Evolutionary conservation across 179 eudicot genomes (phyloP), one percentile per base, ranked within the genome.

Genomic region (Spinacia oleracea): DNA sequence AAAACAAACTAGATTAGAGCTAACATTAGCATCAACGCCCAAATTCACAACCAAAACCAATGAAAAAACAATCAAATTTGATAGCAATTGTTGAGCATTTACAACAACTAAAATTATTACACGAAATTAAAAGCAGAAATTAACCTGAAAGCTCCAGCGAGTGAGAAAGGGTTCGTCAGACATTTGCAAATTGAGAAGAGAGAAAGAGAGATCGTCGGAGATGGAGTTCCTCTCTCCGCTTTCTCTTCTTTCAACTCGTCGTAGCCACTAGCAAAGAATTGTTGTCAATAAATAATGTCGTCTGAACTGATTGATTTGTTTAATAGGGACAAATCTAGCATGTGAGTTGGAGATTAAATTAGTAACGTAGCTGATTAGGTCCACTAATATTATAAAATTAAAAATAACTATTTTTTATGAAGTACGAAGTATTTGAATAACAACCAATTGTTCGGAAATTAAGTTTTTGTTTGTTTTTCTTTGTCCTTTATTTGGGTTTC

Each of bases 111-210:
- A 27, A 60, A 21, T n/a, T 6, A 34, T 2, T 23, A 16, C n/a
- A 10, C 0, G 10, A 18, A 12, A 23, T 3, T 15, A 65, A 1
- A 16, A 20, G 20, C 32, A 42, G 25, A 5, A 53, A 31, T 0
- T 20, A 64, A 93, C 97, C 92, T 88, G 88, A 78, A 91, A 93
- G 34, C 89, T 81, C 96, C 97, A 91, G 46, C 97, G 97, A 83
- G 92, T 86, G 78, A 82, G 77, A 32, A 85, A 81, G 50, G 96
- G 92, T 71, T 92, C 97, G 72, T 89, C 97, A 63, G 90, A 87
- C 97, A 93, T 93, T 93, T 67, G 69, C 12, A 21, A 29, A 48
- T 0, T 55, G 80, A 56, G 45, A 8, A 62, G 55, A 40, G 29
- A 58, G 50, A 12, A 25, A 23, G 21, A 45, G 53, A 45, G 65